Percentiles rank a stretch among this genome's conserved stretches.
Evolutionary conservation across 176 grass and related monocot species (phyloP).

Genomic region (barley (Hordeum vulgare)): DNA sequence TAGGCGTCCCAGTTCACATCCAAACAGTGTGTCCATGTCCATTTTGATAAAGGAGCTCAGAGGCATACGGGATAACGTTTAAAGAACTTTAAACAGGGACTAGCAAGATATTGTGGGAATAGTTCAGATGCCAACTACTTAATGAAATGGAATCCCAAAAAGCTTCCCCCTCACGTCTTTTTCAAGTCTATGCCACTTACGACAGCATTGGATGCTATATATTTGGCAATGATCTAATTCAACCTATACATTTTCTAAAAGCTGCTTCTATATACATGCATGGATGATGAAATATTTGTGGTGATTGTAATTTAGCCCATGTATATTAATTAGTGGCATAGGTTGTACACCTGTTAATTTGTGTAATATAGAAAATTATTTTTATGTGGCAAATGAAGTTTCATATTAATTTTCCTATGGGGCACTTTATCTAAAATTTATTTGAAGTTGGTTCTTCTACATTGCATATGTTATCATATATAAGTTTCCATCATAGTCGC

Average conservation of each 20-base stretch:
- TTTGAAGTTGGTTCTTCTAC: neutral
- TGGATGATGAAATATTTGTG: neutral
- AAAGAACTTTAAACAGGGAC: neutral
- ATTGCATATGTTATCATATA: neutral
- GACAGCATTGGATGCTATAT: constrained; percentile 11
- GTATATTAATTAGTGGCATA: no score
- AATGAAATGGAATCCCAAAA: constrained; percentile 25
- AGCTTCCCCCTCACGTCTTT: neutral
- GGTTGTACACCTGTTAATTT: neutral
- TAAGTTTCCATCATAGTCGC: no score
- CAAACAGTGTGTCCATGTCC: neutral
- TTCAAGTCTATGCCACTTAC: constrained; percentile 12
- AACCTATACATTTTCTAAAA: neutral
- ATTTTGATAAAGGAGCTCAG: neutral
- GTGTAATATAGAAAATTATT: neutral
- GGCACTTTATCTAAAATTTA: neutral
- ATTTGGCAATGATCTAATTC: neutral
- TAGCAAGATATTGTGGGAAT: constrained; percentile 24
- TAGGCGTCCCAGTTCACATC: no score
- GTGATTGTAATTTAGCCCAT: neutral
- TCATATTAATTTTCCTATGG: neutral
- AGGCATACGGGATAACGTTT: neutral
- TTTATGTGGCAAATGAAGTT: neutral
- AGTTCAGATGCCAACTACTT: neutral
- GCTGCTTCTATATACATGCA: neutral